A percentile compares a stretch with the other conserved stretches of the same genome.
Conservation (phyloP, 176 grass and related monocot species). For the Cocos nucifera region DNA sequence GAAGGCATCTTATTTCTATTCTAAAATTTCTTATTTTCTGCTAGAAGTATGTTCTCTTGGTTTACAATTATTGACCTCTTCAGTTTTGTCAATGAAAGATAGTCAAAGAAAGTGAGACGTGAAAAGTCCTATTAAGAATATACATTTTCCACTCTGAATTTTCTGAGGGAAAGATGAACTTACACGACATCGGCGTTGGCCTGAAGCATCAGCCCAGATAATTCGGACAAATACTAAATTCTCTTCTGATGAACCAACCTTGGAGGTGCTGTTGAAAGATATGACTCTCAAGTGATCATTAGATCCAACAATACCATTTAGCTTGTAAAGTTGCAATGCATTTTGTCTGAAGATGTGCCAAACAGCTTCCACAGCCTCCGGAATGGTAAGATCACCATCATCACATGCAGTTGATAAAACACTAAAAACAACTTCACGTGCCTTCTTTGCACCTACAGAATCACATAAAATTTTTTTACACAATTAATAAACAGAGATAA, state of each 20-base stretch:
- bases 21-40: too few species aligned
- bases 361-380: slow-evolving; percentile 69
- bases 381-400: slow-evolving; percentile 81
- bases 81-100: neutral
- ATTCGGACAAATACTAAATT: slow-evolving; percentile 78
- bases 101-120: slow-evolving; percentile 2
- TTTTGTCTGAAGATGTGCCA: slow-evolving; percentile 85
- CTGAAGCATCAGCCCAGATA: slow-evolving; percentile 81
- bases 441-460: slow-evolving; percentile 57
- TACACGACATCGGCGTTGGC: slow-evolving; percentile 88
- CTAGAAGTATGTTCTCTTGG: too few species aligned
- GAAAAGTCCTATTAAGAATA: slow-evolving; percentile 1
- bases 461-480: neutral
- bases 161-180: slow-evolving; percentile 26
- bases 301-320: slow-evolving; percentile 43
- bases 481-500: slow-evolving; percentile 8
- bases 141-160: neutral
- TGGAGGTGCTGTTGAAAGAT: slow-evolving; percentile 15
- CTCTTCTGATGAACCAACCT: slow-evolving; percentile 24
- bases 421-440: slow-evolving; percentile 71
- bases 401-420: slow-evolving; percentile 66
- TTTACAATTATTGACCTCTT: neutral
- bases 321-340: slow-evolving; percentile 64
- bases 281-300: slow-evolving; percentile 22
- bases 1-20: too few species aligned